Evolutionary conservation across 2,329 filamentous ascomycete species (phyloP), one percentile per base, ranked within the genome.

Genomic region (Sporothrix variecibatus): DNA sequence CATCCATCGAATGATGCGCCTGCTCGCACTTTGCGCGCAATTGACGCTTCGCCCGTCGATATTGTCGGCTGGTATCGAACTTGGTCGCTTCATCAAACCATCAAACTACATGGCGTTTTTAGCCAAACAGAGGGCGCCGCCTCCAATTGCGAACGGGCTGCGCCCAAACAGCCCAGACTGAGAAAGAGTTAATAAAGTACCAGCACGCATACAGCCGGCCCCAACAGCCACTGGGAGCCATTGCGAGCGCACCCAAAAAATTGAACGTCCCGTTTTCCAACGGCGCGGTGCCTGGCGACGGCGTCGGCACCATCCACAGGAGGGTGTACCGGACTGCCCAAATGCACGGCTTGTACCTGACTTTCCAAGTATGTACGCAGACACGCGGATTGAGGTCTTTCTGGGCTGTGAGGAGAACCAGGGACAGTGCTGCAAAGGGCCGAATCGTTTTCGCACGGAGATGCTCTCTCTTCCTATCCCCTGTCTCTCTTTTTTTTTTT

Each of bases 221-320:
- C 40, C 26, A 31, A 31, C 64, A 67, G 60, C 34, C 60, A 64
- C 60, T 64, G 31, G 34, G 17, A 38, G 28, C 56, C 17, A 56
- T 56, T 26, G 51, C n/a, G 23, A 56, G 34, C 20, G 60, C 38
- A 40, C 38, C 20, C 60, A 70, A 46, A 70, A 70, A 58, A 34
- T n/a, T 34, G 53, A 73, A 40, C 51, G 64, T 70, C 65, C 72
- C 72, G 56, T 70, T 43, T 71, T 23, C 28, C 17, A 71, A 71
- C 72, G 72, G 72, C 46, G 23, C 26, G 51, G 53, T 65, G 72
- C 72, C 72, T 58, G 68, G n/a, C 58, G 68, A 53, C 68, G 72
- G 72, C 68, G 67, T 28, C 46, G 72, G 60, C 38, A 28, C 64
- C 51, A 56, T 56, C 64, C 68, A 71, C 12, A 72, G 46, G 51